Base-by-base conservation (phyloP, 2,329 filamentous ascomycete species). In the Reticulascus tulasneorum region DNA sequence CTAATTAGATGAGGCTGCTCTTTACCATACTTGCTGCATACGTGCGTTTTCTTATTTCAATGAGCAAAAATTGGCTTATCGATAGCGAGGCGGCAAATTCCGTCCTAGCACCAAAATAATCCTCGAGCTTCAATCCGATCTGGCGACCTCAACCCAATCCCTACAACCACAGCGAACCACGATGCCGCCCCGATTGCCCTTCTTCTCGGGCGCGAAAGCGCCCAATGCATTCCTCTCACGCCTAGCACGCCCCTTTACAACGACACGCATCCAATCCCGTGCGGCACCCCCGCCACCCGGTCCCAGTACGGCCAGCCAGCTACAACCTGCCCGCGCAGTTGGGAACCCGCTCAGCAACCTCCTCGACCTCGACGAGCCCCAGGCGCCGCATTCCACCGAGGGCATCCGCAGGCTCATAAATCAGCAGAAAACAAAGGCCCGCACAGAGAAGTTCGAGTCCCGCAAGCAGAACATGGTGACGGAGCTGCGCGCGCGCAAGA, bases 151-250 rank as follows among this genome's bases (percentile, higher is more conserved):
- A 31, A 42, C 18, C 44, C 39, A 41, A 41, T 34, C 32, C 35
- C 45, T 46, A 55, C 46, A 35, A 26, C 22, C 15, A 19, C 21
- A 29, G 3, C 28, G 21, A 5, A 13, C 12, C 33, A 33, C 16
- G 17, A 71, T 71, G 67, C 59, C 64, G 37, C 62, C 62, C 13
- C 54, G 63, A 48, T 53, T 68, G 51, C 52, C 60, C 9, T 35
- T 51, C 1, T 23, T 53, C 10, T 24, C 37, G 20, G 33, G 29
- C 41, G 28, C 29, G 29, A 41, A 30, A 32, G 44, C 35, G 4
- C 41, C 44, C 9, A 23, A 30, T 15, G 33, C 34, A 29, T 42
- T 45, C 12, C 28, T 44, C 20, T 21, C 25, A 27, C 44, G 35
- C 11, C 23, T 45, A 7, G 35, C 41, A 15, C 41, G 41, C 21